Base-by-base conservation (phyloP, 2,329 filamentous ascomycete species). In the Harringtonia aguacate region DNA sequence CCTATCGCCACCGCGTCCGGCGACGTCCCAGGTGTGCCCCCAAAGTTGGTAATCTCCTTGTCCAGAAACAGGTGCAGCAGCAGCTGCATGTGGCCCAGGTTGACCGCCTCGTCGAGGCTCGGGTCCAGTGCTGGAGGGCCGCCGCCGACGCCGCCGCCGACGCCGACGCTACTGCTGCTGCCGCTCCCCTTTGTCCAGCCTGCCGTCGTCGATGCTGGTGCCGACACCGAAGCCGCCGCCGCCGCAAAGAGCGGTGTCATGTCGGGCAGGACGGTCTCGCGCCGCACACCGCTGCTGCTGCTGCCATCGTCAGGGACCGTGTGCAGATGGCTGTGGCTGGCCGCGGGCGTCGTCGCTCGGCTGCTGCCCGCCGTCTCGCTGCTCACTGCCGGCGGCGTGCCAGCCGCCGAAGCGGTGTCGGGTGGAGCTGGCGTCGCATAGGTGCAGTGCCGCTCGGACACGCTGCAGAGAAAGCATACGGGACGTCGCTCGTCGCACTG, bases 31-130 rank as follows among this genome's bases (percentile, higher is more conserved):
- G 53, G 48, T 14, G 52, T 50, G 10, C 48, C 49, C 24, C 51
- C 47, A 8, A 61, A 46, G 24, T 52, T 52, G 30, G 59, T 56
- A 30, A 59, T 50, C 9, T 54, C 48, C 14, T 49, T 39, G 24
- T 54, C 44, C 13, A 50, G 34, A 31, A 47, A 42, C n/a, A 58
- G 48, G 38, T 63, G 60, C 20, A 59, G 47, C 28, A 64, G 50
- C 17, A 63, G 57, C 38, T 64, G 59, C 52, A 59, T 59, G 46
- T 64, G 61, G 28, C 52, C 46, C 21, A 58, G 39, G 20, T 64
- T 63, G 30, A 64, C 47, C 18, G 41, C 28, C 4, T 50, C 44
- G 8, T 53, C 46, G 8, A 37, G 12, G n/a, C 24, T 4, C 4
- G 8, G 15, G n/a, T n/a, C n/a, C n/a, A n/a, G n/a, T n/a, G n/a